Base-by-base conservation (phyloP, 2,329 filamentous ascomycete species). In the Paraphaeosphaeria minitans region DNA sequence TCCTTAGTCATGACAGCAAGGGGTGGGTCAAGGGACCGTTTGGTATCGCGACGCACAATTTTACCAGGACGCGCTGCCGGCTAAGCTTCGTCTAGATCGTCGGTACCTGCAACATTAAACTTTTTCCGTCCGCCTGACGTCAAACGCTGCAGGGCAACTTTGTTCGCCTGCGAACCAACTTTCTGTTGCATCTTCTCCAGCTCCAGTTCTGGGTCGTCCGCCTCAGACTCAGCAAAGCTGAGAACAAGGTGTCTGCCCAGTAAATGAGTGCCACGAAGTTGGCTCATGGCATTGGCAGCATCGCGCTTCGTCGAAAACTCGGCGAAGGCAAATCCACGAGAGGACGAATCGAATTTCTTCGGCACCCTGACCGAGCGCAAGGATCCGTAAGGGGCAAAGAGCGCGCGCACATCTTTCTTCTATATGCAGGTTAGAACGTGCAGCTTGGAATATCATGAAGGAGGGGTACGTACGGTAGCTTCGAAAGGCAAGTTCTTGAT, bases 401-500 rank as follows among this genome's bases (percentile, higher is more conserved):
- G 83, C 55, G 89, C 83, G 63, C 92, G 87, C 58, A 99, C 85
- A 75, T 99, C 95, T 77, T 96, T 95, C 82, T 97, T 97, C 69
- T 73, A 56, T 33, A 53, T n/a, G 13, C 51, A 41, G 33, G 57
- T 73, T 65, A 73, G 66, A 57, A 66, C 39, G 39, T 49, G 59
- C 42, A 54, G 48, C 29, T 24, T 43, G 29, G 53, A 14, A 16
- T 31, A n/a, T 21, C 51, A 45, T 27, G 54, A 24, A 61, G 49
- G 51, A 59, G 57, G 45, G 47, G 51, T 16, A 64, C 70, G 64
- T 66, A 73, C 71, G 58, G 68, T 72, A 57, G 91, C 90, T 81
- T 98, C 92, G 81, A 99, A 99, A 21, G 95, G 94, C 78, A 99
- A 81, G 81, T 99, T 99, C 83, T 98, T 99, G 82, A 99, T 90